Base-by-base conservation (phyloP, 2,329 filamentous ascomycete genomes). In the Immersiporthe knoxdaviesiana region DNA sequence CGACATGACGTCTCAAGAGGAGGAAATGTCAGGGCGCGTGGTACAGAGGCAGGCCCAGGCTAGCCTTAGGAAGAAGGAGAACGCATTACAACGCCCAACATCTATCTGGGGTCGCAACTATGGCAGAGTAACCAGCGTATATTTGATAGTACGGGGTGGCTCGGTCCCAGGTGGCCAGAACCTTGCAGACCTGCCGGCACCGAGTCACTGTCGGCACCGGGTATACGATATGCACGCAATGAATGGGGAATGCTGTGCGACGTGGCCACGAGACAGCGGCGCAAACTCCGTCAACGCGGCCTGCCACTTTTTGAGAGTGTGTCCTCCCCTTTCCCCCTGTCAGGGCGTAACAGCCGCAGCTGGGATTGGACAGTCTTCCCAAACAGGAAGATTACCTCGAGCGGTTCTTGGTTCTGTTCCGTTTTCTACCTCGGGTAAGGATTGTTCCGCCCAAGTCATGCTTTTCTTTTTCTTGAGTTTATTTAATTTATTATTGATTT, bases 151-250 rank as follows among this genome's bases (percentile, higher is more conserved):
- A 21, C 7, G 30, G 32, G 21, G 14, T n/a, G 21, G 16, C 30
- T 59, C 56, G 56, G 56, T 59, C 30, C 56, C 56, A 37, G 30
- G 3, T n/a, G 30, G 18, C 18, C 56, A 59, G 18, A 59, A 7
- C 18, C 30, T 5, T 14, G 11, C 32, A 37, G 32, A 30, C 24
- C 24, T n/a, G 11, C 30, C 56, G 30, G 56, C 56, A 59, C 56
- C 56, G 32, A 59, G 30, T 59, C 56, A 37, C 56, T n/a, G 56
- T 59, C 56, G 56, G 56, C 30, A 35, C 56, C 30, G 30, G 18
- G 37, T 58, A n/a, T 11, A 21, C 56, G 56, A 8, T 37, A 14
- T 37, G 56, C 56, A 59, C 37, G 56, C 32, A n/a, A 35, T 59
- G 56, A 30, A 37, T 59, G 32, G n/a, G n/a, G 8, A 37, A 37